Percentiles rank a stretch among this genome's conserved stretches.
Evolutionary conservation across 1,284 basidiomycete species (phyloP).

Genomic region (Sanguinoderma infundibulare): DNA sequence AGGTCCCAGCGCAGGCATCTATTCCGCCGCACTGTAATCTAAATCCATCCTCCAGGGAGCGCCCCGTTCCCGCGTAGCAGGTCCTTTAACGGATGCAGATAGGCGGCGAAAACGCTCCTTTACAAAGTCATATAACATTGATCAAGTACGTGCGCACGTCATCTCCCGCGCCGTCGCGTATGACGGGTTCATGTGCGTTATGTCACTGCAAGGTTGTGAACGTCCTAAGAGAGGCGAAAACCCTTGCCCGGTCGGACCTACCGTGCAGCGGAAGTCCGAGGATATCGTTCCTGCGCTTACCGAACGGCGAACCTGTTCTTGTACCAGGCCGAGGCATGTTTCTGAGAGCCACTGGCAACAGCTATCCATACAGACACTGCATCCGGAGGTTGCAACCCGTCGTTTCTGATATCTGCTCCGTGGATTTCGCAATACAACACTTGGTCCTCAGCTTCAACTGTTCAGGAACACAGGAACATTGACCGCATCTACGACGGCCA

Average conservation of each 20-base stretch:
- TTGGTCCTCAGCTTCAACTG: neutral
- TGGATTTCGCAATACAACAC: neutral
- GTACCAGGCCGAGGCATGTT: neutral
- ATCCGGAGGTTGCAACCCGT: slow-evolving; percentile 1
- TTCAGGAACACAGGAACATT: slow-evolving; percentile 14
- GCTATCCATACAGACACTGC: slow-evolving; percentile 7
- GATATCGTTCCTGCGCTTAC: slow-evolving; percentile 5
- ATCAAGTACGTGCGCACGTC: slow-evolving; percentile 12
- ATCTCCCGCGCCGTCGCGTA: slow-evolving; percentile 4
- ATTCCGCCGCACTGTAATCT: neutral
- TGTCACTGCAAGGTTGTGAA: slow-evolving; percentile 2
- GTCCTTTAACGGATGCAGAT: neutral
- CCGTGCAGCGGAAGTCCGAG: slow-evolving; percentile 19
- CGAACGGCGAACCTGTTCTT: neutral
- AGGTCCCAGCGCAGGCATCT: neutral
- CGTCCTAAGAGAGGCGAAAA: slow-evolving; percentile 6
- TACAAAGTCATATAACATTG: slow-evolving; percentile 15
- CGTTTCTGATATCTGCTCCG: slow-evolving; percentile 2
- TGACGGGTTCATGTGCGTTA: neutral
- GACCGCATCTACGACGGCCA: slow-evolving; percentile 17
- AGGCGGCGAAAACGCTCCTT: neutral
- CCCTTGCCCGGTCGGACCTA: neutral
- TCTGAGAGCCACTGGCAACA: slow-evolving; percentile 11
- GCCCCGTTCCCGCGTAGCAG: slow-evolving; percentile 1
- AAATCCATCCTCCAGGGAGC: neutral